These are phyloP conservation scores for Cytospora leucostoma DNA, from an alignment of 2,329 filamentous ascomycete genomes.

Conservation along the genomic window DNA sequence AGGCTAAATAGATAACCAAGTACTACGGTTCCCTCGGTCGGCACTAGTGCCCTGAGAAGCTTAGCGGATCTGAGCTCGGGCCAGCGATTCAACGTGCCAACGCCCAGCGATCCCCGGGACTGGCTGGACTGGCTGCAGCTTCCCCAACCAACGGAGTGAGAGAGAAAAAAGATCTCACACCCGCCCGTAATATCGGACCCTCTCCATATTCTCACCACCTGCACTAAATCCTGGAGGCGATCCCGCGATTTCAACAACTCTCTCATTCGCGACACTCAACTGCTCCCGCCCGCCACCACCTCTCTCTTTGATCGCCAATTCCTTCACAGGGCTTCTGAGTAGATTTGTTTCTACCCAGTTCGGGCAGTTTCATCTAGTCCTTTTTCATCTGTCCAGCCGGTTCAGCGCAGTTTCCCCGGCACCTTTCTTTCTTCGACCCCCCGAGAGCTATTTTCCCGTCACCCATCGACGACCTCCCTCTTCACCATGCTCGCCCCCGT, in stretches of 20 bases:
- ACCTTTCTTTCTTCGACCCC: constrained; percentile 27
- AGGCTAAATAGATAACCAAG: no score
- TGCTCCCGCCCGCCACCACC: constrained; percentile 21
- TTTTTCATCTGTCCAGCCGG: constrained; percentile 30
- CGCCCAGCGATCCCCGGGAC: neutral
- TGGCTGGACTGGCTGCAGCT: constrained; percentile 17
- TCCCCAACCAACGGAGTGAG: constrained; percentile 24
- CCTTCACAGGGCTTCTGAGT: constrained; percentile 17
- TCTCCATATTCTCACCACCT: constrained; percentile 17
- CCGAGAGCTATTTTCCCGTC: constrained; percentile 32
- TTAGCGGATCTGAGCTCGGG: constrained; percentile 14
- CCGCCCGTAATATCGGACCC: constrained; percentile 25
- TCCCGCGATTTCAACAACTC: constrained; percentile 12
- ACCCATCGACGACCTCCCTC: constrained; percentile 24
- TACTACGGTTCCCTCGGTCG: constrained; percentile 22
- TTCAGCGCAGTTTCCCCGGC: constrained; percentile 26
- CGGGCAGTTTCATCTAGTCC: constrained; percentile 24
- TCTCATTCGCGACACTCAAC: constrained; percentile 17
- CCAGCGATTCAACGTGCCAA: constrained; percentile 6
- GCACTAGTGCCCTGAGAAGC: constrained; percentile 9
- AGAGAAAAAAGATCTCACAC: constrained; percentile 28
- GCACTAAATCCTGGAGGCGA: constrained; percentile 18
- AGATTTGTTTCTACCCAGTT: constrained; percentile 19
- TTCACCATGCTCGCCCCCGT: constrained; percentile 63
- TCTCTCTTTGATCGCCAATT: constrained; percentile 17